Evolutionary conservation across 768 basidiomycete species (phyloP), one percentile per base, ranked within the genome.

Genomic region (Hericium rajendrae): DNA sequence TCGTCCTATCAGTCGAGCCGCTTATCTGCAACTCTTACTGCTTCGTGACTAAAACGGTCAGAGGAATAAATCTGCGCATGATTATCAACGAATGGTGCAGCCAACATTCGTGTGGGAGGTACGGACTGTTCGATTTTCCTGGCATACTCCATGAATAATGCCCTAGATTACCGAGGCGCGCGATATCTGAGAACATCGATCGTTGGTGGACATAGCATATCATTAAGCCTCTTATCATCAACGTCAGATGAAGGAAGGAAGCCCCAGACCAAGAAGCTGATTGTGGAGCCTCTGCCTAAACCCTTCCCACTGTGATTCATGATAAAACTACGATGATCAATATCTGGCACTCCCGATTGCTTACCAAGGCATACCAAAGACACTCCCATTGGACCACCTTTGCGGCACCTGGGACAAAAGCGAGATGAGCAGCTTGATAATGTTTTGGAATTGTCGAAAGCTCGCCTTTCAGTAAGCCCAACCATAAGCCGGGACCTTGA

Each of bases 301-400:
- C 49, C 50, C 41, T 59, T 59, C 1, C 58, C 58, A 37, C 58
- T 59, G 18, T 22, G n/a, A 6, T 5, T n/a, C 15, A 24, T 22
- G 5, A 26, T 6, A 22, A 41, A 9, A 8, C 43, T 28, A 32
- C 6, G 11, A 11, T n/a, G 20, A 13, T 15, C 38, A 11, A 39
- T 3, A 18, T 32, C 32, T 15, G 38, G 1, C 28, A 16, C 4
- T 9, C 22, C 22, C 13, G 6, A 20, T 22, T 20, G 49, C 55
- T 16, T 11, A 57, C 56, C 56, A 12, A 13, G 13, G n/a, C 16
- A 48, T 49, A 6, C 10, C 15, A 22, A n/a, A 51, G n/a, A 16
- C 26, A 1, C 15, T 51, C 1, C 26, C 39, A 16, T 57, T 26
- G 26, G 38, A 16, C 18, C 48, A 43, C 26, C n/a, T 28, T 9